phyloP scores from a whole-genome alignment of 495 filamentous ascomycete species.

The Hypoxylon fuscum region DNA sequence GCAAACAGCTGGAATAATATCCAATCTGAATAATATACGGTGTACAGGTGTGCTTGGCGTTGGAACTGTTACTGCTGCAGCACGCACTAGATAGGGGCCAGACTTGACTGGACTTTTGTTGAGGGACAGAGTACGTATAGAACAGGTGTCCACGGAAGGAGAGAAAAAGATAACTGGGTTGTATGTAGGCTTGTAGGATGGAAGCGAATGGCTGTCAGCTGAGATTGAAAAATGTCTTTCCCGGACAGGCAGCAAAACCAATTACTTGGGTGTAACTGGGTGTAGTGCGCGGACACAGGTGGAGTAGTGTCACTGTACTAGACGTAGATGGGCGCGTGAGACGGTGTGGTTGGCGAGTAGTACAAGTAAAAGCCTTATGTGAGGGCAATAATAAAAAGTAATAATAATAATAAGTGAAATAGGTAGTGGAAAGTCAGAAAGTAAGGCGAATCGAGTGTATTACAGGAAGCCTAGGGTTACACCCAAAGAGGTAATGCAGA shows the following conservation, averaged over 20 bases:
- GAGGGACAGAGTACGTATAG: background rate
- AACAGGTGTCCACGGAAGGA: slow-evolving; percentile 3
- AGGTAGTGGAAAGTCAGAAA: slow-evolving; percentile 13
- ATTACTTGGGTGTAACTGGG: slow-evolving; percentile 22
- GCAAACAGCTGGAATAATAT: slow-evolving; percentile 40
- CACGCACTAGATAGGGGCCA: slow-evolving; percentile 4
- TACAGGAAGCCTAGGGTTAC: slow-evolving; percentile 18
- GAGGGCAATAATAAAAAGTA: slow-evolving; percentile 27
- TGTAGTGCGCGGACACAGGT: slow-evolving; percentile 36
- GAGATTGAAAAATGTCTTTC: slow-evolving; percentile 30
- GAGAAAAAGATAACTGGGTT: background rate
- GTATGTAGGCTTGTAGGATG: slow-evolving; percentile 22
- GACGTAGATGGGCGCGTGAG: slow-evolving; percentile 36
- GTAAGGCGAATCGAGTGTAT: slow-evolving; percentile 14
- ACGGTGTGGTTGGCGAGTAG: slow-evolving; percentile 33
- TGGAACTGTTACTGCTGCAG: slow-evolving; percentile 35
- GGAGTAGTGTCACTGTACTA: slow-evolving; percentile 44
- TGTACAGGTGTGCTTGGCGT: slow-evolving; percentile 32
- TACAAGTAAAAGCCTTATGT: slow-evolving; percentile 22
- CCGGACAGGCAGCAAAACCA: slow-evolving; percentile 39
- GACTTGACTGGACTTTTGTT: slow-evolving; percentile 14
- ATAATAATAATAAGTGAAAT: slow-evolving; percentile 18
- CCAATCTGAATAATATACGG: no score
- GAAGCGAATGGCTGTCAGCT: slow-evolving; percentile 35
- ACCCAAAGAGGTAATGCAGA: slow-evolving; percentile 13